Evolutionary conservation across 2,329 filamentous ascomycete species (phyloP).

Genomic region (Geosmithia morbida): DNA sequence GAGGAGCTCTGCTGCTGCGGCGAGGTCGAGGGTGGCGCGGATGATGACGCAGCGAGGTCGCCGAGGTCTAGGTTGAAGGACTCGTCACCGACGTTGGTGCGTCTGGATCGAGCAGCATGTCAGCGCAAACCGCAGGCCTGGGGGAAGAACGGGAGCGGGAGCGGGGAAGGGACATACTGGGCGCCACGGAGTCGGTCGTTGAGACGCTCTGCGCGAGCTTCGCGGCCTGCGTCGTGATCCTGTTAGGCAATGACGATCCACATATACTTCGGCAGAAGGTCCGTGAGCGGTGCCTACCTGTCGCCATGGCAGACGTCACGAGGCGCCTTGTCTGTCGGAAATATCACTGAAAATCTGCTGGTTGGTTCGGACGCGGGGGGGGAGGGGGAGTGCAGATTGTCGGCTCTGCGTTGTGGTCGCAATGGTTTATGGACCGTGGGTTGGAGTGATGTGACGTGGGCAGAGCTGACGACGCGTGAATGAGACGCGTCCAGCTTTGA

Average conservation of each 20-base stretch:
- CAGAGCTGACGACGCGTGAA: background rate
- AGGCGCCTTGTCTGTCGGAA: background rate
- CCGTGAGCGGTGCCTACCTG: background rate
- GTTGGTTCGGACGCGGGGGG: background rate
- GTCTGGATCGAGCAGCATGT: conserved; percentile 15
- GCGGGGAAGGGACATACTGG: conserved; percentile 28
- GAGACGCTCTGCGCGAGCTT: conserved; percentile 32
- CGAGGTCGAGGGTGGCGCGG: conserved; percentile 7
- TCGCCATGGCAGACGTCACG: background rate
- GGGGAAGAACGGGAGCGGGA: background rate
- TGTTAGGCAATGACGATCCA: background rate
- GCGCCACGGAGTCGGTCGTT: conserved; percentile 51
- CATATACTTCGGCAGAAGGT: background rate
- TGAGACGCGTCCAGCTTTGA: background rate
- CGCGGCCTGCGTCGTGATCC: conserved; percentile 11
- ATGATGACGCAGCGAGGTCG: conserved; percentile 17
- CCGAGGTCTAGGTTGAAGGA: conserved; percentile 41
- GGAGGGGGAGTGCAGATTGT: background rate
- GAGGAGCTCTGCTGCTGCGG: conserved; percentile 25
- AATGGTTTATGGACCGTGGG: too few species aligned
- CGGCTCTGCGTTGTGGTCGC: background rate
- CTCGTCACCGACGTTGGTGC: conserved; percentile 43
- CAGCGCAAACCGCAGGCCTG: too few species aligned
- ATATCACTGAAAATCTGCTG: background rate
- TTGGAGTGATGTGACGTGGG: background rate